A percentile compares a stretch with the other conserved stretches of the same genome.
These are phyloP conservation scores for Lyophyllum shimeji DNA, from an alignment of 768 basidiomycete genomes.

Conservation along the genomic window DNA sequence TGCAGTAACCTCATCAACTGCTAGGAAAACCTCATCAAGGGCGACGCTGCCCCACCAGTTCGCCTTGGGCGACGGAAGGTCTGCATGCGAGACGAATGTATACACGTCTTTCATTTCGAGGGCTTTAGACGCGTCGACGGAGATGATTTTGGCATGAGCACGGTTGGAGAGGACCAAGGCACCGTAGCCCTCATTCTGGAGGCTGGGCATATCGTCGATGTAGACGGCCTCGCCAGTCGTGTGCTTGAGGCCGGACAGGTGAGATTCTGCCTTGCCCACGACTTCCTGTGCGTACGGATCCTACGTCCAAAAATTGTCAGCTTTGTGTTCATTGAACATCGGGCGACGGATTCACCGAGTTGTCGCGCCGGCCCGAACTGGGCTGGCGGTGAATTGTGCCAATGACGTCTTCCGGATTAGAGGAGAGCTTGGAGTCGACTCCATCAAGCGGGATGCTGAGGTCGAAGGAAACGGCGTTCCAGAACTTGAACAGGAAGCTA, in stretches of 20 bases:
- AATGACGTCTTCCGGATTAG: constrained; percentile 8
- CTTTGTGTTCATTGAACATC: too few relatives aligned
- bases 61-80: constrained; percentile 13
- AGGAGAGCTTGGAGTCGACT: background rate
- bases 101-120: constrained; percentile 12
- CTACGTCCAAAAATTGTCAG: background rate
- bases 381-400: constrained; percentile 12
- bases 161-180: constrained; percentile 14
- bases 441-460: constrained; percentile 9
- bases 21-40: constrained; percentile 16
- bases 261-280: constrained; percentile 16
- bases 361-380: constrained; percentile 10
- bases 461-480: constrained; percentile 14
- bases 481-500: constrained; percentile 18
- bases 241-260: constrained; percentile 17
- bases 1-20: constrained; percentile 12
- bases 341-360: constrained; percentile 4
- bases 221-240: constrained; percentile 16
- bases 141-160: constrained; percentile 14
- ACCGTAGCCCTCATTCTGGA: constrained; percentile 13
- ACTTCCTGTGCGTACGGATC: constrained; percentile 19
- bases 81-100: constrained; percentile 11
- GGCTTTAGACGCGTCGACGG: constrained; percentile 11
- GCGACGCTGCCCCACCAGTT: constrained; percentile 15
- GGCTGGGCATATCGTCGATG: constrained; percentile 13